Conservation (phyloP, 352 stramenopile species). For the Phytopythium litorale region DNA sequence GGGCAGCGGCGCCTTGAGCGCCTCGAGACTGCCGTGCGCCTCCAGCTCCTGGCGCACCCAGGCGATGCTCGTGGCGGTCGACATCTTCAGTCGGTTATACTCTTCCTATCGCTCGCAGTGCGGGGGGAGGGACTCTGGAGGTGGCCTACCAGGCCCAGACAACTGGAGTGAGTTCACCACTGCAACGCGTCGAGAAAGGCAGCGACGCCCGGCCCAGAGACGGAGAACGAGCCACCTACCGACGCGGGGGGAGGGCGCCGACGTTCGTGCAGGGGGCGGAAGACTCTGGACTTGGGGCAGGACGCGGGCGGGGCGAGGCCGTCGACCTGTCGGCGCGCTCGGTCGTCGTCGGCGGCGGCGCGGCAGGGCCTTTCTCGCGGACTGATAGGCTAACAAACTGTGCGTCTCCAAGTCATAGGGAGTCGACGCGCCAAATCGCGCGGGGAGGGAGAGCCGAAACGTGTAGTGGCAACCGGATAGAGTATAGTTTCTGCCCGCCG, state of each 20-base stretch:
- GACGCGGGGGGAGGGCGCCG: neutral
- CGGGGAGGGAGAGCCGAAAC: neutral
- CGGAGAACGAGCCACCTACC: neutral
- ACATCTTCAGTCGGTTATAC: constrained; percentile 11
- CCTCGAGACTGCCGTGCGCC: constrained; percentile 20
- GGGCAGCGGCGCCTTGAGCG: constrained; percentile 23
- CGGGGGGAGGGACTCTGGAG: neutral
- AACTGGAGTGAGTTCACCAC: neutral
- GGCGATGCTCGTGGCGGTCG: constrained; percentile 32
- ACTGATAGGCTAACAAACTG: constrained; percentile 3
- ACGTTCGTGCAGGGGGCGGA: neutral
- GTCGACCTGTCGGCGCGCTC: neutral
- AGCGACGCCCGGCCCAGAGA: too few relatives aligned
- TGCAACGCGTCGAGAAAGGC: neutral
- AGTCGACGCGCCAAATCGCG: neutral
- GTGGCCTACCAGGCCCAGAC: neutral
- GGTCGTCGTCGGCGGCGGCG: neutral
- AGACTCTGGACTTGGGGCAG: neutral
- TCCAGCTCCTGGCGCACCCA: constrained; percentile 62
- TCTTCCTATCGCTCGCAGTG: neutral
- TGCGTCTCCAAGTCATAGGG: neutral
- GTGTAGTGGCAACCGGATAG: neutral
- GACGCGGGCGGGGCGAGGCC: too few relatives aligned
- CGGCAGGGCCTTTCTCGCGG: constrained; percentile 4
- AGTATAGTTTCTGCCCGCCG: neutral